phyloP scores from a whole-genome alignment of 75 land plant genomes.

The Pinus taeda region DNA sequence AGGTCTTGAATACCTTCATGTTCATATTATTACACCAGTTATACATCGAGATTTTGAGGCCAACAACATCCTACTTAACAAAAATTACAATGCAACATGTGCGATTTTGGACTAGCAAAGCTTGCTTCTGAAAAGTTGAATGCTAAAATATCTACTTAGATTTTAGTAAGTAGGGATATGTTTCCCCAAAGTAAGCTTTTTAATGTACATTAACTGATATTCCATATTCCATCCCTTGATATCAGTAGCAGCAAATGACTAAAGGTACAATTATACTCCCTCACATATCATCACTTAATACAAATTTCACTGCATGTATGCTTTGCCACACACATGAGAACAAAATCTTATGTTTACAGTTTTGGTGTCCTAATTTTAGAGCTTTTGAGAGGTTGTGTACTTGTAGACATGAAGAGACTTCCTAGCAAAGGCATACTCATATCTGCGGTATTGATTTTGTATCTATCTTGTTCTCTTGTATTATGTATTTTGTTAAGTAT shows the following conservation, averaged over 20 bases:
- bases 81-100: too few species aligned
- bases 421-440: slow-evolving; percentile 57
- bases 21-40: too few species aligned
- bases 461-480: too few species aligned
- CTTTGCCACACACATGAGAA: slow-evolving; percentile 71
- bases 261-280: too few species aligned
- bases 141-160: slow-evolving; percentile 17
- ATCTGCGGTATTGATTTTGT: slow-evolving; percentile 50
- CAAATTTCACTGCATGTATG: slow-evolving; percentile 49
- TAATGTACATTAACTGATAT: too few species aligned
- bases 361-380: slow-evolving; percentile 81
- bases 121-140: too few species aligned
- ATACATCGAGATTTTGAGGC: not conserved
- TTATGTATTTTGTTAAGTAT: too few species aligned
- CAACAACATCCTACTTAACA: too few species aligned
- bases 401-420: slow-evolving; percentile 71
- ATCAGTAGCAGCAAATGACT: too few species aligned
- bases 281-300: too few species aligned
- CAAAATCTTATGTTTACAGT: slow-evolving; percentile 93
- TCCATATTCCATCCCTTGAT: too few species aligned
- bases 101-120: too few species aligned
- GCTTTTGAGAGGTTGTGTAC: slow-evolving; percentile 77
- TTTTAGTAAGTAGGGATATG: slow-evolving; percentile 29
- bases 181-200: slow-evolving; percentile 20
- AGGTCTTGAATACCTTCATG: slow-evolving; percentile 8